phyloP scores from a whole-genome alignment of 805 yeast genomes.

The Cyberlindnera misumaiensis region DNA sequence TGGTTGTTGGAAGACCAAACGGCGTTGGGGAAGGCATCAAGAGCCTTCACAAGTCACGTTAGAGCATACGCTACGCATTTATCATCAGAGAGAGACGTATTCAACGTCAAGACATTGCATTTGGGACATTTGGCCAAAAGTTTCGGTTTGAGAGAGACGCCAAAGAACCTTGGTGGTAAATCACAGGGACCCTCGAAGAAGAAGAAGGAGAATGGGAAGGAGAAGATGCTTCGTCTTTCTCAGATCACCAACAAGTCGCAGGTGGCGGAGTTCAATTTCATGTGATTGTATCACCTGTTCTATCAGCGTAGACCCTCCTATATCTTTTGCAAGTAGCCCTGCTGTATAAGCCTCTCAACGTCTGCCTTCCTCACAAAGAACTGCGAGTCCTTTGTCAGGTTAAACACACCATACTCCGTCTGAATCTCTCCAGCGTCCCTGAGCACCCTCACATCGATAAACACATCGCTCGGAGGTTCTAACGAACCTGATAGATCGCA shows the following conservation, averaged over 20 bases:
- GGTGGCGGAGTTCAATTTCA: constrained; percentile 66
- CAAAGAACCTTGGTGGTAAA: constrained; percentile 62
- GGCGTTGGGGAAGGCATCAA: constrained; percentile 60
- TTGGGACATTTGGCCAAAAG: constrained; percentile 94
- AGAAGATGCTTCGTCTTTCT: constrained; percentile 73
- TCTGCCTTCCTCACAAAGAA: constrained; percentile 91
- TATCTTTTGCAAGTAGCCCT: constrained; percentile 81
- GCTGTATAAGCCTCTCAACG: constrained; percentile 89
- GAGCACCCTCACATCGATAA: constrained; percentile 87
- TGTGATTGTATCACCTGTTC: constrained; percentile 11
- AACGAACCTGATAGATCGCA: constrained; percentile 84
- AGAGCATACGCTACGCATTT: constrained; percentile 96
- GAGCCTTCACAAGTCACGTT: constrained; percentile 82
- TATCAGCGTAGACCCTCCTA: constrained; percentile 14
- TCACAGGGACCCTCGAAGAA: constrained; percentile 30
- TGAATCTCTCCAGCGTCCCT: constrained; percentile 96
- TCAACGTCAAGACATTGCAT: constrained; percentile 79
- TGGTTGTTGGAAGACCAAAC: constrained; percentile 67
- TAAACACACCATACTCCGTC: constrained; percentile 95
- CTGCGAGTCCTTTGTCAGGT: constrained; percentile 87
- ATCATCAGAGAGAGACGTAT: constrained; percentile 66
- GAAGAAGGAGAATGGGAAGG: constrained; percentile 60
- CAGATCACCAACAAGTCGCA: constrained; percentile 55
- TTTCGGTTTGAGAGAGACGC: constrained; percentile 92
- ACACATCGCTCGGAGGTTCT: constrained; percentile 86